Evolutionary conservation across 2,329 filamentous ascomycete genomes (phyloP).

Genomic region (Malbranchea cinnamomea): DNA sequence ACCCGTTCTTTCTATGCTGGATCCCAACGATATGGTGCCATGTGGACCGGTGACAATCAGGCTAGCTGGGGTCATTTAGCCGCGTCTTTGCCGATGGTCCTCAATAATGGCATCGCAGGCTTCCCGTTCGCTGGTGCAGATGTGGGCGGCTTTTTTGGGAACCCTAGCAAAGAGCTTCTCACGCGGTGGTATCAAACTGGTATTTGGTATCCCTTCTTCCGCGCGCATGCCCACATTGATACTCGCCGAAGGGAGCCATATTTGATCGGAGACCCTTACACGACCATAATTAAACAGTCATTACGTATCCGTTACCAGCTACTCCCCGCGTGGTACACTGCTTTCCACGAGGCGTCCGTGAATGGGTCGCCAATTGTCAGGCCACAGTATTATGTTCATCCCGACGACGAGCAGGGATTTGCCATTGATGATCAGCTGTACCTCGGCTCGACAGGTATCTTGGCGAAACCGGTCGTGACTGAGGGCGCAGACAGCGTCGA

Average conservation of each 20-base stretch:
- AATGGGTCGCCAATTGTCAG: constrained; percentile 76
- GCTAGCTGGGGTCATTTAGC: constrained; percentile 83
- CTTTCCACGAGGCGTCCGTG: constrained; percentile 76
- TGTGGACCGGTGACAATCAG: constrained; percentile 99
- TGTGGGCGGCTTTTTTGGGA: constrained; percentile 95
- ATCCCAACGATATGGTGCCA: constrained; percentile 76
- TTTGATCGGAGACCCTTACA: constrained; percentile 69
- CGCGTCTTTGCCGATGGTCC: constrained; percentile 81
- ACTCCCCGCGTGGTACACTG: constrained; percentile 89
- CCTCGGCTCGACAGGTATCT: constrained; percentile 69
- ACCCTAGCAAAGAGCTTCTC: constrained; percentile 81
- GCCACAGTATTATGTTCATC: constrained; percentile 87
- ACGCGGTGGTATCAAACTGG: constrained; percentile 94
- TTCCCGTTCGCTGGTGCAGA: constrained; percentile 92
- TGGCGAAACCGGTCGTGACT: constrained; percentile 80
- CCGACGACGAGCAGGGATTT: constrained; percentile 73
- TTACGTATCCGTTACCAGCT: constrained; percentile 78
- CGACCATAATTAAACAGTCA: constrained; percentile 70
- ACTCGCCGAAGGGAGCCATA: constrained; percentile 90
- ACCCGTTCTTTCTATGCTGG: constrained; percentile 88
- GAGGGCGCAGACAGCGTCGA: constrained; percentile 59
- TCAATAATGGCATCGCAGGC: constrained; percentile 82
- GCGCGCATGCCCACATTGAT: constrained; percentile 92
- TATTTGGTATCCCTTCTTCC: constrained; percentile 96
- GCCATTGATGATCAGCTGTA: constrained; percentile 87